These are phyloP conservation scores for Backusella liffmaniae DNA, from an alignment of 192 early-diverging fungal genomes.

Conservation along the genomic window DNA sequence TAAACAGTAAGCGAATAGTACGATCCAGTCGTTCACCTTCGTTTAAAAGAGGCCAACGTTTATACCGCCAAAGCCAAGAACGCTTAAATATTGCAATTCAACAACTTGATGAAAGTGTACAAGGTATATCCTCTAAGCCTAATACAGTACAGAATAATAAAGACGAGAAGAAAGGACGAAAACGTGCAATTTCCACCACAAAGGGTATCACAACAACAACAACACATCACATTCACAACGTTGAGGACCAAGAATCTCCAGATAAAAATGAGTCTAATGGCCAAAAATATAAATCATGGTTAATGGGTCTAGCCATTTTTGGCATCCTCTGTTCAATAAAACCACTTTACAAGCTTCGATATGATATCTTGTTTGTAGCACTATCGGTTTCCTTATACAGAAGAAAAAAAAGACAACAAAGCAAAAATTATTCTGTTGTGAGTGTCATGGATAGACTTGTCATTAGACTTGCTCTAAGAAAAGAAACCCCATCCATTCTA, in stretches of 20 bases:
- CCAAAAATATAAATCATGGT: constrained; percentile 1
- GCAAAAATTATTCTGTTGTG: background rate
- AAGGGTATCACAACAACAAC: background rate
- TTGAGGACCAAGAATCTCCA: background rate
- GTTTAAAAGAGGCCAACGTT: background rate
- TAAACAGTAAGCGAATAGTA: background rate
- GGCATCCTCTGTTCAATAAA: background rate
- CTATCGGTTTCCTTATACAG: background rate
- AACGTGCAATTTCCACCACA: background rate
- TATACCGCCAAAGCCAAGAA: constrained; percentile 3
- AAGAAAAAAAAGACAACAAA: constrained; percentile 6
- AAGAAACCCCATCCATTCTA: background rate
- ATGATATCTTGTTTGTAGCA: background rate
- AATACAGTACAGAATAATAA: background rate
- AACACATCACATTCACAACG: background rate
- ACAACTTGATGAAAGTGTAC: constrained; percentile 5
- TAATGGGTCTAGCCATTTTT: background rate
- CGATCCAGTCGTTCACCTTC: background rate
- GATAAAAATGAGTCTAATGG: background rate
- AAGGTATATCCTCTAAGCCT: background rate
- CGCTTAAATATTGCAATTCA: background rate
- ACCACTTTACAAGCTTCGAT: background rate
- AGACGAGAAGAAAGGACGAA: background rate
- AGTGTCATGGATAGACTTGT: constrained; percentile 8
- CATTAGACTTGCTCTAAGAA: background rate